Evolutionary conservation across 2,329 filamentous ascomycete species (phyloP).

Genomic region (Fusarium neocosmosporiellum): DNA sequence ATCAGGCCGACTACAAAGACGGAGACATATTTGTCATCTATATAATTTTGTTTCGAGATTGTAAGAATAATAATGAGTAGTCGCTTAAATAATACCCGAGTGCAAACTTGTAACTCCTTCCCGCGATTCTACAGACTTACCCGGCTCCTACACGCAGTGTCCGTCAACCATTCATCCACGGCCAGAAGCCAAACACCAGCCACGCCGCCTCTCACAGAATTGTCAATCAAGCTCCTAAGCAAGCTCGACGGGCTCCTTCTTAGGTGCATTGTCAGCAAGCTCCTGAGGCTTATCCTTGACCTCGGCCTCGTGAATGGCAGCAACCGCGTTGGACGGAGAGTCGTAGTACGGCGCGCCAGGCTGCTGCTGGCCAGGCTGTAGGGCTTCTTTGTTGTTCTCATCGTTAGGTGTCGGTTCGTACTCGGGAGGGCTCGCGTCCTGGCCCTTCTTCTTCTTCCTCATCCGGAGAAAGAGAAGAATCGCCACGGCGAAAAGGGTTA

Average conservation of each 20-base stretch:
- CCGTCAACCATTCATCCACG: neutral
- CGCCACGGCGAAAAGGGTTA: neutral
- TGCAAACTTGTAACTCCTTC: neutral
- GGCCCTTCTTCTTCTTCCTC: slow-evolving; percentile 11
- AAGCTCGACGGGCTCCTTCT: slow-evolving; percentile 20
- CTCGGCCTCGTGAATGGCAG: slow-evolving; percentile 18
- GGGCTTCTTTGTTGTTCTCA: neutral
- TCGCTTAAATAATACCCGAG: neutral
- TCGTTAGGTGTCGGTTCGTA: neutral
- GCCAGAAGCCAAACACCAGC: neutral
- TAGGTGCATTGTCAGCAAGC: neutral
- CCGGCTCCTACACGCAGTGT: neutral
- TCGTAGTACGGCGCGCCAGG: neutral
- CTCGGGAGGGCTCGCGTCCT: neutral
- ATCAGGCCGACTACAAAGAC: neutral
- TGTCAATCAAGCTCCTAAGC: neutral
- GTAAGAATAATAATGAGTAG: neutral
- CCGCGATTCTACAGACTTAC: neutral
- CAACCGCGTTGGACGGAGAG: neutral
- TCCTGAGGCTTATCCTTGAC: slow-evolving; percentile 20
- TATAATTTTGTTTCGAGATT: neutral
- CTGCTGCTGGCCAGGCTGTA: slow-evolving; percentile 4
- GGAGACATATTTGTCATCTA: too few relatives aligned
- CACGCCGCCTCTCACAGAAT: neutral
- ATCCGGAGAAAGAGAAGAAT: slow-evolving; percentile 5